Base-by-base conservation (phyloP, 768 basidiomycete genomes). In the Amanita rimosa region DNA sequence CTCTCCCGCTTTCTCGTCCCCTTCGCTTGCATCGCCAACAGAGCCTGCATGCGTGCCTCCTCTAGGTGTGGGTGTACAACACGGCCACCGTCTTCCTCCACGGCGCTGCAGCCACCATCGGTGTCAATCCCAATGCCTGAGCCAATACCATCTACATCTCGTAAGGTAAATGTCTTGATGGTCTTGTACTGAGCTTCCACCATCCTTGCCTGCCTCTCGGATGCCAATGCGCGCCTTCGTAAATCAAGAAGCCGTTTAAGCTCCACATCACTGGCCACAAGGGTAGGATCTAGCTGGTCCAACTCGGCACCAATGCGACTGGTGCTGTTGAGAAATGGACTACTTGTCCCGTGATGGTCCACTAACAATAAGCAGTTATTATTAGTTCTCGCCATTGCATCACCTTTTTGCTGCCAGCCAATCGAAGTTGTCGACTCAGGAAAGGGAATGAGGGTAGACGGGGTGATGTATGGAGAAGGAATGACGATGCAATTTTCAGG, bases 381-480 rank as follows among this genome's bases (percentile, higher is more conserved):
- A 4, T 16, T 22, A 19, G 13, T 37, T 7, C 22, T 43, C 40
- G 33, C 31, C 9, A 16, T 17, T 21, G 34, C 17, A 37, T 29
- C 36, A 8, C 24, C 33, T 21, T 27, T 3, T 26, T 0, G 22
- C n/a, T 6, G 35, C 35, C 19, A 35, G 29, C 16, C 31, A 13
- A 35, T 14, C 34, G 16, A 37, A 17, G 4, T 27, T 19, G 33
- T 24, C 17, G 35, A 47, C 7, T 14, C 21, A 5, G 40, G 33
- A 7, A 34, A 26, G 3, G 39, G 39, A 29, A 43, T 26, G 9
- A 49, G 39, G 2, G 48, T 42, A 27, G 48, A 34, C 17, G 48
- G 48, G 11, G 48, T 49, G 34, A 49, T 49, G 33, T 49, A 49
- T 26, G 48, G 40, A 21, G 48, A 31, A 35, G 48, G 48, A 13